A percentile compares a stretch with the other conserved stretches of the same genome.
phyloP scores from a whole-genome alignment of 176 grass and related monocot genomes.

The Rhipidocladum racemiflorum region DNA sequence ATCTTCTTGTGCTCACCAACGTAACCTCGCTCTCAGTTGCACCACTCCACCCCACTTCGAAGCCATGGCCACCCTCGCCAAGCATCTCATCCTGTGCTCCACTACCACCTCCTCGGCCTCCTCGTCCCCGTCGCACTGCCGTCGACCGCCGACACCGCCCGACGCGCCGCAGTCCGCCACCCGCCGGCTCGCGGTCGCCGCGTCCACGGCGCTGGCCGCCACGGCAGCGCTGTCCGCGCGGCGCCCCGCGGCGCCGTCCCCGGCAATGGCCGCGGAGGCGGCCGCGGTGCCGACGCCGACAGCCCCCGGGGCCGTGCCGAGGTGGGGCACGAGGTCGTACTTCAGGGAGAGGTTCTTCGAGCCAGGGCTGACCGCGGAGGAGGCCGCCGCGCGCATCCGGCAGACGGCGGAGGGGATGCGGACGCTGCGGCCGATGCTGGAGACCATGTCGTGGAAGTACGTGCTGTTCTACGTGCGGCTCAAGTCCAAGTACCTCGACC shows the following conservation, averaged over 20 bases:
- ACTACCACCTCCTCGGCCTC: constrained; percentile 20
- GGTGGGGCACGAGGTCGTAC: constrained; percentile 85
- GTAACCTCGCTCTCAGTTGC: background rate
- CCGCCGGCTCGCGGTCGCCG: constrained; percentile 38
- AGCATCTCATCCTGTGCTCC: constrained; percentile 74
- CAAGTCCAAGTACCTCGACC: constrained; percentile 79
- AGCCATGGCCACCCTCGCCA: constrained; percentile 70
- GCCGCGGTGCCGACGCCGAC: constrained; percentile 10
- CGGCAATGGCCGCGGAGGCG: constrained; percentile 43
- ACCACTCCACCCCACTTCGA: background rate
- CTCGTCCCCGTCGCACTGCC: background rate
- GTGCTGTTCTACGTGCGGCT: constrained; percentile 84
- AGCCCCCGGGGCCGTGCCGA: constrained; percentile 36
- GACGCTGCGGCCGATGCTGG: constrained; percentile 80
- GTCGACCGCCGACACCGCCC: background rate
- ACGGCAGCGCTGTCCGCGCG: constrained; percentile 41
- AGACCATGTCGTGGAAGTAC: constrained; percentile 95
- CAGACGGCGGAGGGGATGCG: constrained; percentile 88
- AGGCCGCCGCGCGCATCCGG: constrained; percentile 75
- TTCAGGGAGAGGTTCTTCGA: constrained; percentile 77
- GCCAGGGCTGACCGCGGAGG: constrained; percentile 56
- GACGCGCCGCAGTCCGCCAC: background rate
- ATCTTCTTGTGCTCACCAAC: constrained; percentile 28
- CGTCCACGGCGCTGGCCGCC: constrained; percentile 33
- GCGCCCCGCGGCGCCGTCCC: constrained; percentile 26